Evolutionary conservation across 2,329 filamentous ascomycete species (phyloP), one percentile per base, ranked within the genome.

Genomic region (Cadophora malorum): DNA sequence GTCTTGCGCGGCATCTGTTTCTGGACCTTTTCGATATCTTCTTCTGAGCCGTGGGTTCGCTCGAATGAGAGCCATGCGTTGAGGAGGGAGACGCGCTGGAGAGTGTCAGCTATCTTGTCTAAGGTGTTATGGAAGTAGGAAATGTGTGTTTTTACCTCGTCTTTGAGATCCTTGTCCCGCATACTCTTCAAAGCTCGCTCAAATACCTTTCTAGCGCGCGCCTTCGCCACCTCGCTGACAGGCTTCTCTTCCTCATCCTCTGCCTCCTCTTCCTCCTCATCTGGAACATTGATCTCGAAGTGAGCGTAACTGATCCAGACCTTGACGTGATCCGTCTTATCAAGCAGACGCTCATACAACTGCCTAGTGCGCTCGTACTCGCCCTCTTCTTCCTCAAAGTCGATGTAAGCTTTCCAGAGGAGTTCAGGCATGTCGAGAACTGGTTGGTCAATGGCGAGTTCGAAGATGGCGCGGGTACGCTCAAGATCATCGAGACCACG

Each of bases 251-350:
- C 83, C 3, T 84, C 84, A 10, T 86, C 83, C 12, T 83, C 81
- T 4, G 80, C 82, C 12, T 84, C 89, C 52, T 91, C 87, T 63
- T 88, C 88, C 23, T 87, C 84, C 14, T 83, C 86, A 67, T 97
- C 94, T 55, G 94, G 93, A 0, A 97, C 90, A 78, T 96, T 95
- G 82, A 98, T 93, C 80, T 99, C 96, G 77, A 99, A 98, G 79
- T 96, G 92, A n/a, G 96, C 96, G 81, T 95, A 99, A 79, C 92
- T 95, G 80, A 96, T 97, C 96, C 96, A 99, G 69, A 99, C 96
- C 84, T 98, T 99, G 84, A 97, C 94, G 78, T 99, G 96, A 76
- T 96, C 91, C n/a, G 96, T 97, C 88, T 96, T 97, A 76, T 93
- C 85, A 53, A 99, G 86, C 14, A 99, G 85, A 8, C 95, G 88